Evolutionary conservation across 108 stramenopile species (phyloP), one percentile per base, ranked within the genome.

Genomic region (Discostella stelligeroides): DNA sequence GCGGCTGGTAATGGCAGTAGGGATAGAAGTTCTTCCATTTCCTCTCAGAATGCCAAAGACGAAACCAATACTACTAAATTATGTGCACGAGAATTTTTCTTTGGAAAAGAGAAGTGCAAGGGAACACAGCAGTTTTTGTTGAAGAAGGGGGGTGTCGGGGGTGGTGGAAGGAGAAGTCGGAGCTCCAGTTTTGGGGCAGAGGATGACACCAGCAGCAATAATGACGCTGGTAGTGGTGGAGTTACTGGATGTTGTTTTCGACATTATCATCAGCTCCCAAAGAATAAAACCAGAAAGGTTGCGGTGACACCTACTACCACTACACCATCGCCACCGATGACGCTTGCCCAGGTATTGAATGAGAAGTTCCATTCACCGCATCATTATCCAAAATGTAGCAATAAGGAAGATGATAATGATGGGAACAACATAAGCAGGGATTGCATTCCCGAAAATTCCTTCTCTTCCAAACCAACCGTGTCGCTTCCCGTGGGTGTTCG

Each of bases 221-320:
- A 3, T 3, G 34, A 34, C 6, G 34, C 5, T 34, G 3, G 34
- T 10, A 4, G 53, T n/a, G 1, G 18, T 1, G 49, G 21, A 7
- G 49, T 21, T 1, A 10, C 14, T 20, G 57, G 63, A 13, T 78
- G 76, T 38, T 42, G 25, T 24, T 30, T 78, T 7, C 53, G 23
- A 20, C 76, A 78, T 46, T 78, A 71, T 66, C 69, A 70, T 71
- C 76, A 78, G 42, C 65, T 78, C 21, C 69, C 76, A 3, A 78
- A 70, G 50, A 24, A 45, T 25, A 58, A 30, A 20, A 10, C 14
- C 0, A 21, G 46, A 24, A 34, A 38, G 21, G 34, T 11, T 11
- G 30, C 68, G 0, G 14, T 20, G 46, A n/a, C n/a, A n/a, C n/a
- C n/a, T n/a, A n/a, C 34, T 34, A 6, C 12, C 42, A 6, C 63